Conservation (phyloP, 1,284 basidiomycete species). For the Microbotryum intermedium region DNA sequence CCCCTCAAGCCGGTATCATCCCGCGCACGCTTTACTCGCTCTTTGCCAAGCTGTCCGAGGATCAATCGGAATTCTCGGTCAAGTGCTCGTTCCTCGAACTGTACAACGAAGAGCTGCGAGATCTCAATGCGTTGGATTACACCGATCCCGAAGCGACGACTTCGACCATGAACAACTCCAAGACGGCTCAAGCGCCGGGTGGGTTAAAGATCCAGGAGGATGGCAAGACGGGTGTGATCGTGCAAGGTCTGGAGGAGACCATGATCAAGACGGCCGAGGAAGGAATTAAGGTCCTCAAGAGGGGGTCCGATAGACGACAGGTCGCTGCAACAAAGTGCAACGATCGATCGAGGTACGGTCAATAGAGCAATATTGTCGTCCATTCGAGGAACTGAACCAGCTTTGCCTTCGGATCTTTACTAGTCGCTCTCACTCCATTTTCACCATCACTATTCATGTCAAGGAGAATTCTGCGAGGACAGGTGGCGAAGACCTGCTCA, state of each 20-base stretch:
- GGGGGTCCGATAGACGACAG: slow-evolving; percentile 83
- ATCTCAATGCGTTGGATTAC: slow-evolving; percentile 70
- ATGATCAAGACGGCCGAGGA: slow-evolving; percentile 74
- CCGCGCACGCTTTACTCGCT: slow-evolving; percentile 90
- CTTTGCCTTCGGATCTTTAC: not conserved
- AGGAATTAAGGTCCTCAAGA: slow-evolving; percentile 73
- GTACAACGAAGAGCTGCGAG: slow-evolving; percentile 99
- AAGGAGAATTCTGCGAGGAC: slow-evolving; percentile 60
- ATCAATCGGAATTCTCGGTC: slow-evolving; percentile 76
- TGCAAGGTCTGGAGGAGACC: slow-evolving; percentile 90
- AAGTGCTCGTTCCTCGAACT: slow-evolving; percentile 92
- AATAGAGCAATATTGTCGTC: not conserved
- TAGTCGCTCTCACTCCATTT: slow-evolving; percentile 95
- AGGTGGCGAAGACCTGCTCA: slow-evolving; percentile 74
- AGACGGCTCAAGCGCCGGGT: slow-evolving; percentile 25
- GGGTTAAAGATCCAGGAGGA: slow-evolving; percentile 91
- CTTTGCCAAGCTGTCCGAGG: slow-evolving; percentile 76
- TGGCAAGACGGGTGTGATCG: slow-evolving; percentile 58
- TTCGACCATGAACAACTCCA: slow-evolving; percentile 42
- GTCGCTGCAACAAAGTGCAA: slow-evolving; percentile 97
- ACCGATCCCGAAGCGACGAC: slow-evolving; percentile 11
- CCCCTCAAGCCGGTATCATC: slow-evolving; percentile 87
- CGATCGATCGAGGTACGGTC: slow-evolving; percentile 68
- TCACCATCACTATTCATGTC: slow-evolving; percentile 86
- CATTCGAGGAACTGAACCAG: not conserved